Evolutionary conservation across 2,329 filamentous ascomycete genomes (phyloP), one percentile per base, ranked within the genome.

Genomic region (Knoxdaviesia capensis): DNA sequence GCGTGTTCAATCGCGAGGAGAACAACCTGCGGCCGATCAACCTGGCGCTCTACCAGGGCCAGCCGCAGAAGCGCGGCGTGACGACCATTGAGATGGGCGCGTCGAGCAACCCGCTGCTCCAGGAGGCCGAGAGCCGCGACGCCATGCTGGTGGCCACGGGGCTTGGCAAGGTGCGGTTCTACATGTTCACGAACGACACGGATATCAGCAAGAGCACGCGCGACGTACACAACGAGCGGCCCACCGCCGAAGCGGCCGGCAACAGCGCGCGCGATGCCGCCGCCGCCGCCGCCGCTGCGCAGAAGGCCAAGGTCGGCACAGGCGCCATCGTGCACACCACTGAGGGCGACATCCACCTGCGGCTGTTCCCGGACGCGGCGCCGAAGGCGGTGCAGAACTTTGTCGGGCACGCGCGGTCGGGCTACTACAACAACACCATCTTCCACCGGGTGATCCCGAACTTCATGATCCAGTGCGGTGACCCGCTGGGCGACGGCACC

Each of bases 381-480:
- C 90, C 92, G 32, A 92, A 88, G 56, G 77, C 92, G 0, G 88
- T 98, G 4, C 90, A 98, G 61, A 98, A 98, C 59, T 98, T 98
- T 56, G 83, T 92, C 43, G 92, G 85, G 0, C 90, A 96, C 53
- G 74, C 85, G 3, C 80, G 79, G 52, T 80, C 77, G 45, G 85
- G 84, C 1, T 98, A 98, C 59, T 98, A 98, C 65, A 96, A 98
- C 64, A 84, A 84, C 59, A 87, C 88, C 33, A 88, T 94, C 51
- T 98, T 98, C 68, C 90, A 98, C 59, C 80, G 90, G 33, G 81
- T 98, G 6, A 98, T 98, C 51, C 77, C 82, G 46, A 94, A 94
- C 54, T 98, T 98, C 63, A 98, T 98, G 92, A 94, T 98, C 46
- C 85, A 86, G 54, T 64, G 70, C 43, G 86, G 86, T 41, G 86